Evolutionary conservation across 2,329 filamentous ascomycete genomes (phyloP).

Genomic region (Nemania diffusa): DNA sequence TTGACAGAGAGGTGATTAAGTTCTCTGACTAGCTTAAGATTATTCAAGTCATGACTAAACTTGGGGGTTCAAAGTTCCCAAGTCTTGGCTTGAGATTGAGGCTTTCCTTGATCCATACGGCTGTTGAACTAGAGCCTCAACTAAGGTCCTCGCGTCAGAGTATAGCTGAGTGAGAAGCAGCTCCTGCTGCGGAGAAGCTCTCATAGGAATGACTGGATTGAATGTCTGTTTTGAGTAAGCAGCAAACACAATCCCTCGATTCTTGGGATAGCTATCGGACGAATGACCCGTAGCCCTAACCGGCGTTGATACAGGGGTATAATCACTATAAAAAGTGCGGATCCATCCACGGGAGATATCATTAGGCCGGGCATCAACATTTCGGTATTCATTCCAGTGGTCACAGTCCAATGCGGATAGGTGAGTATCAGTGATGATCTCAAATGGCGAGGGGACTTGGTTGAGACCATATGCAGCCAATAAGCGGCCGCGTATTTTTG

Average conservation of each 20-base stretch:
- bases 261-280: conserved; percentile 14
- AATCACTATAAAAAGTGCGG: conserved; percentile 33
- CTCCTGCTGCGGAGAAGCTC: conserved; percentile 28
- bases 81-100: not conserved
- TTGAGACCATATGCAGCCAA: conserved; percentile 39
- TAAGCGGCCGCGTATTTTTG: conserved; percentile 33
- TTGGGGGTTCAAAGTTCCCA: not conserved
- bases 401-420: conserved; percentile 34
- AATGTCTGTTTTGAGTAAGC: conserved; percentile 35
- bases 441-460: conserved; percentile 38
- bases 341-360: conserved; percentile 41
- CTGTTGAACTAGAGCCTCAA: conserved; percentile 28
- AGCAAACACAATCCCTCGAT: conserved; percentile 40
- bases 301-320: conserved; percentile 15
- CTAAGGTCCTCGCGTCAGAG: conserved; percentile 32
- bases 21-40: not conserved
- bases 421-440: conserved; percentile 38
- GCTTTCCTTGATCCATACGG: conserved; percentile 1
- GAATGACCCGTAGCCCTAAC: not conserved
- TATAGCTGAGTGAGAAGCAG: conserved; percentile 31
- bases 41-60: not conserved
- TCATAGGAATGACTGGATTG: conserved; percentile 31
- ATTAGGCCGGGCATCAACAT: conserved; percentile 30
- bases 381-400: conserved; percentile 40
- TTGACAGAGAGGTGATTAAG: not conserved